Percentiles rank a stretch among this genome's conserved stretches.
Evolutionary conservation across 495 filamentous ascomycete species (phyloP).

Genomic region (Podospora didyma): DNA sequence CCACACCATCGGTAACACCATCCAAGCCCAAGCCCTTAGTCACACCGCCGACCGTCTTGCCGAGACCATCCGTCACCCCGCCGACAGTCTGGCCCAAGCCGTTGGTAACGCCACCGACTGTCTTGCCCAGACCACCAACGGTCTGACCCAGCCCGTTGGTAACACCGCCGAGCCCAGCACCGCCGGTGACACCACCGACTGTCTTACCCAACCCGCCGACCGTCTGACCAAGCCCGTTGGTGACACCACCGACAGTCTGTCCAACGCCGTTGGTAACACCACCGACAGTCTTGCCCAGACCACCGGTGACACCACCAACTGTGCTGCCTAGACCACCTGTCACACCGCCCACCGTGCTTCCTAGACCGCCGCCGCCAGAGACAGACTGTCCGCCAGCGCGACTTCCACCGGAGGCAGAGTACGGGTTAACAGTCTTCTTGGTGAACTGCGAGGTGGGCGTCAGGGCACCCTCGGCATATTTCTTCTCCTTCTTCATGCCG

Average conservation of each 20-base stretch:
- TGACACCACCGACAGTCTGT: slow-evolving; percentile 11
- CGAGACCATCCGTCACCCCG: slow-evolving; percentile 13
- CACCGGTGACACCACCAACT: too few relatives aligned
- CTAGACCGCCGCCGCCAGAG: slow-evolving; percentile 6
- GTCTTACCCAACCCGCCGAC: slow-evolving; percentile 15
- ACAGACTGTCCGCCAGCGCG: too few relatives aligned
- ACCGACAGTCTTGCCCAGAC: slow-evolving; percentile 8
- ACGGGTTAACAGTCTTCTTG: too few relatives aligned
- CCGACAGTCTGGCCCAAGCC: slow-evolving; percentile 3
- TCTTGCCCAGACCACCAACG: slow-evolving; percentile 12
- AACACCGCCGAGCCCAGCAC: slow-evolving; percentile 7
- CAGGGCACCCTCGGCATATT: too few relatives aligned
- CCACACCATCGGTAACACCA: slow-evolving; percentile 14
- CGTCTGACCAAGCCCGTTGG: slow-evolving; percentile 15
- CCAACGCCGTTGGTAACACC: too few relatives aligned
- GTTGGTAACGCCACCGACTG: neutral
- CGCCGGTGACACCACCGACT: slow-evolving; percentile 6
- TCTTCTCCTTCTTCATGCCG: too few relatives aligned
- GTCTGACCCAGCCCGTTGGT: slow-evolving; percentile 9
- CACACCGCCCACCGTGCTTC: slow-evolving; percentile 8
- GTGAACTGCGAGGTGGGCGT: too few relatives aligned
- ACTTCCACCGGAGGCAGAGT: too few relatives aligned
- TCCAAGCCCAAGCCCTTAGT: slow-evolving; percentile 8
- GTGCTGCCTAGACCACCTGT: slow-evolving; percentile 11
- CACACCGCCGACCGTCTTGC: slow-evolving; percentile 18